A percentile compares a stretch with the other conserved stretches of the same genome.
phyloP scores from a whole-genome alignment of 805 yeast species.

The Saturnispora diversa region DNA sequence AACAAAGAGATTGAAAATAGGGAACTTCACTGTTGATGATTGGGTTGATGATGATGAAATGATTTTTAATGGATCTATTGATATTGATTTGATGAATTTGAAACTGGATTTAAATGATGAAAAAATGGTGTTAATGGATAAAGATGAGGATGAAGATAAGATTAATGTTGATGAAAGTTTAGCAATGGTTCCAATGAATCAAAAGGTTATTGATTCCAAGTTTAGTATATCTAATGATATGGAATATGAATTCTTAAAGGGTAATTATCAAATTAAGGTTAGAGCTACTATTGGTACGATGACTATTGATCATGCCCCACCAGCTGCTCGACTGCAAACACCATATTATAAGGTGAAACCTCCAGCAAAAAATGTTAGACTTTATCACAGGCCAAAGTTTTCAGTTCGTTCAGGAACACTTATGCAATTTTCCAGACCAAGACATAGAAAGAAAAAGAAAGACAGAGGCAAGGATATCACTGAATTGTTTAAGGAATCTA shows the following conservation, averaged over 20 bases:
- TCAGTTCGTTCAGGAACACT: conserved; percentile 68
- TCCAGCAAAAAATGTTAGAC: conserved; percentile 57
- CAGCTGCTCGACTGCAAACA: conserved; percentile 78
- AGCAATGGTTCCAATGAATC: conserved; percentile 45
- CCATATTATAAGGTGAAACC: conserved; percentile 83
- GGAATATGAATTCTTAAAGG: conserved; percentile 73
- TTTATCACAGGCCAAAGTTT: conserved; percentile 75
- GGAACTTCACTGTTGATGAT: conserved; percentile 35
- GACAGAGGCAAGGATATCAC: conserved; percentile 77
- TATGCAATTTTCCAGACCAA: conserved; percentile 67
- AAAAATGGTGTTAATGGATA: conserved; percentile 56
- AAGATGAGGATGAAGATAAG: conserved; percentile 16
- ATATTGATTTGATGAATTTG: conserved; percentile 31
- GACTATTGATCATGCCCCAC: conserved; percentile 83
- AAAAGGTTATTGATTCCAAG: conserved; percentile 46
- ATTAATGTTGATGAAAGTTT: conserved; percentile 7
- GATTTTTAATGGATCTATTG: conserved; percentile 61
- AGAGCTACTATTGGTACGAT: conserved; percentile 89
- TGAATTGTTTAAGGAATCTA: conserved; percentile 62
- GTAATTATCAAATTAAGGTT: conserved; percentile 83
- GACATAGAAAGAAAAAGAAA: conserved; percentile 74
- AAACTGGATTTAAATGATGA: conserved; percentile 85
- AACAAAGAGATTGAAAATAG: conserved; percentile 24
- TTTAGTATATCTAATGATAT: conserved; percentile 85
- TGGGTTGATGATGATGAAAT: conserved; percentile 49